Base-by-base conservation (phyloP, 768 basidiomycete species). In the Calocybe indica region DNA sequence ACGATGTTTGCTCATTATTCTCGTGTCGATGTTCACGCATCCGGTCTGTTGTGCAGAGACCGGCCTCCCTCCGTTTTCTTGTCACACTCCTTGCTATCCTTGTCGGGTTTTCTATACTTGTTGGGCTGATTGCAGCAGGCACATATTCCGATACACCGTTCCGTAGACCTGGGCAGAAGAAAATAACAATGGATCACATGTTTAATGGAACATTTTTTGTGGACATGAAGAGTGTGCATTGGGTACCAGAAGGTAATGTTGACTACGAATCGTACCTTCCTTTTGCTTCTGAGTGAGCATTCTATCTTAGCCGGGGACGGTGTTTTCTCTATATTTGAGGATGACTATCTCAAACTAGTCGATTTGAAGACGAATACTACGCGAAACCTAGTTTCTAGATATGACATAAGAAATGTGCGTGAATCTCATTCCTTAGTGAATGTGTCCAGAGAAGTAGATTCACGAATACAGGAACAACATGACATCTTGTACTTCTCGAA, bases 241-340 rank as follows among this genome's bases (percentile, higher is more conserved):
- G 96, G 96, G 85, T 98, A 29, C 81, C 86, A 7, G 93, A 96
- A 79, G 95, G 94, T 92, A 52, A 36, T 22, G 22, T 79, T 56
- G 30, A 10, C 5, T 5, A 30, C 6, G 8, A 13, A 6, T 37
- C 7, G 5, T 11, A n/a, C 28, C 15, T 39, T n/a, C 8, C 29
- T 14, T 14, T 41, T 12, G 41, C 39, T 34, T 37, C 14, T 30
- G 38, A 29, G 15, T 30, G 13, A 35, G 5, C 7, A 28, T 5
- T 12, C 6, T 40, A 37, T 36, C 2, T 15, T 47, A 96, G 96
- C 94, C 55, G 92, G 91, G 0, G 96, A 99, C 61, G 96, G 96
- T 0, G 89, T 96, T 1, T 96, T 85, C 68, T 88, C 88, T 5
- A 70, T 79, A 1, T 67, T 66, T 14, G 67, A 80, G 41, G 68